These are phyloP conservation scores for Leccinum sublutescens DNA, from an alignment of 768 basidiomycete genomes.

Conservation along the genomic window DNA sequence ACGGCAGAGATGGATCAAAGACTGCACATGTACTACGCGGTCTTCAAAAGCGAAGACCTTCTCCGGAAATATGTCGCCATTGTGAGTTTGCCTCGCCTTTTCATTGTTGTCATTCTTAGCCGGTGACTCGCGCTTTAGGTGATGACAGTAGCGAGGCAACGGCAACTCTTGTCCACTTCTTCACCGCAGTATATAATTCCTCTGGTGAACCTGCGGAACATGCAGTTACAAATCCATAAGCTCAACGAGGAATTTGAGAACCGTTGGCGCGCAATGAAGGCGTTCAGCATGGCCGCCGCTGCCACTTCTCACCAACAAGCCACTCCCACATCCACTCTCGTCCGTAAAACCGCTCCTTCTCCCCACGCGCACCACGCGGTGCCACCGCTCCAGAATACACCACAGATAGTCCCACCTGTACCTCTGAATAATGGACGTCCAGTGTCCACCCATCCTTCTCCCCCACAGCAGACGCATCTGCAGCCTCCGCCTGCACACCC, in stretches of 20 bases:
- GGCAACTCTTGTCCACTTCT: constrained; percentile 20
- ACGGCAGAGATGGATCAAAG: constrained; percentile 49
- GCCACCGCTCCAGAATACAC: constrained; percentile 19
- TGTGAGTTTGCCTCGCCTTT: constrained; percentile 39
- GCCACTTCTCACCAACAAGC: constrained; percentile 8
- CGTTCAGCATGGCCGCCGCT: constrained; percentile 4
- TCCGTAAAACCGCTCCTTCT: constrained; percentile 7
- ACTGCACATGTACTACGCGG: constrained; percentile 44
- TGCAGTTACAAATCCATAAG: constrained; percentile 43
- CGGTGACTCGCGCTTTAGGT: constrained; percentile 34
- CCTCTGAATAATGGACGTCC: constrained; percentile 29
- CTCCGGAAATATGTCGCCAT: constrained; percentile 53
- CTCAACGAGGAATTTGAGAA: constrained; percentile 41
- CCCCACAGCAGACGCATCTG: constrained; percentile 9
- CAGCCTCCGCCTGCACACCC: constrained; percentile 11
- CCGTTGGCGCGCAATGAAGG: constrained; percentile 27
- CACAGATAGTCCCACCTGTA: constrained; percentile 21
- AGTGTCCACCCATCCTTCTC: constrained; percentile 29
- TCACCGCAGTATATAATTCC: constrained; percentile 34
- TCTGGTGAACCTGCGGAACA: constrained; percentile 41
- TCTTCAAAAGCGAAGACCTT: constrained; percentile 47
- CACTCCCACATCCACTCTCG: not conserved
- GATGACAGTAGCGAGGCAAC: constrained; percentile 40
- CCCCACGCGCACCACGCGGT: constrained; percentile 8
- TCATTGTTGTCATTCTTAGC: constrained; percentile 10